Evolutionary conservation across 2,329 filamentous ascomycete genomes (phyloP).

Genomic region (Rhinocladiella similis): DNA sequence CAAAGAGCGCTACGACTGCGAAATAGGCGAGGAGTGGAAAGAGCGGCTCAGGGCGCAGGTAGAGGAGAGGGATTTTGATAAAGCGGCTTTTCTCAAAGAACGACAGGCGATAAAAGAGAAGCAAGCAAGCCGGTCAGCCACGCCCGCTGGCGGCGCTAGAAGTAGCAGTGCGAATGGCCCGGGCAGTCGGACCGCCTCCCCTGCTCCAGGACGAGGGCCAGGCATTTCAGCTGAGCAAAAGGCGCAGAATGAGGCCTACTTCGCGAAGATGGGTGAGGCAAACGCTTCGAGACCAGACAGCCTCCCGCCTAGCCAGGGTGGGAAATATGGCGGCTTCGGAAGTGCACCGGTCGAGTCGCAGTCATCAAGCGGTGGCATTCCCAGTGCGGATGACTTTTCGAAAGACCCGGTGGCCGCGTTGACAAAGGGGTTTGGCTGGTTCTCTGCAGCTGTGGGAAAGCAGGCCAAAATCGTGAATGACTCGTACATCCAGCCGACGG

Average conservation of each 20-base stretch:
- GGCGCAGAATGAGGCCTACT: slow-evolving; percentile 79
- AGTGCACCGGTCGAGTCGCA: slow-evolving; percentile 61
- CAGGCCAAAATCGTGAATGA: slow-evolving; percentile 90
- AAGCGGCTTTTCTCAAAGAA: slow-evolving; percentile 60
- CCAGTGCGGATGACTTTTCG: slow-evolving; percentile 82
- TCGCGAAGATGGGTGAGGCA: slow-evolving; percentile 77
- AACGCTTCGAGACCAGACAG: slow-evolving; percentile 75
- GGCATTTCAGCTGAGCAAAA: slow-evolving; percentile 54
- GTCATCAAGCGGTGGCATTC: slow-evolving; percentile 46
- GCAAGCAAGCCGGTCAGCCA: slow-evolving; percentile 39
- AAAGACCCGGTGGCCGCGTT: slow-evolving; percentile 85
- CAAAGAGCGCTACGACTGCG: slow-evolving; percentile 83
- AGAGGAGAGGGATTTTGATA: slow-evolving; percentile 83
- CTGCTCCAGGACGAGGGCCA: slow-evolving; percentile 26
- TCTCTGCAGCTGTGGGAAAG: slow-evolving; percentile 82
- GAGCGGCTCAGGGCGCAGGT: slow-evolving; percentile 84
- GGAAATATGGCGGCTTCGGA: slow-evolving; percentile 90
- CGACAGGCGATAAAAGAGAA: slow-evolving; percentile 37
- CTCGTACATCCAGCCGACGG: slow-evolving; percentile 87
- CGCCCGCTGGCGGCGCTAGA: slow-evolving; percentile 35
- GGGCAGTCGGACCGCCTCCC: slow-evolving; percentile 30
- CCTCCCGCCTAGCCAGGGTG: slow-evolving; percentile 83
- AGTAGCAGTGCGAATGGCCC: slow-evolving; percentile 21
- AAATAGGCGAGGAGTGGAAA: slow-evolving; percentile 93
- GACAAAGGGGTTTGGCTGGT: slow-evolving; percentile 93